phyloP scores from a whole-genome alignment of 139 green algal genomes.

The Zygnema cylindricum region DNA sequence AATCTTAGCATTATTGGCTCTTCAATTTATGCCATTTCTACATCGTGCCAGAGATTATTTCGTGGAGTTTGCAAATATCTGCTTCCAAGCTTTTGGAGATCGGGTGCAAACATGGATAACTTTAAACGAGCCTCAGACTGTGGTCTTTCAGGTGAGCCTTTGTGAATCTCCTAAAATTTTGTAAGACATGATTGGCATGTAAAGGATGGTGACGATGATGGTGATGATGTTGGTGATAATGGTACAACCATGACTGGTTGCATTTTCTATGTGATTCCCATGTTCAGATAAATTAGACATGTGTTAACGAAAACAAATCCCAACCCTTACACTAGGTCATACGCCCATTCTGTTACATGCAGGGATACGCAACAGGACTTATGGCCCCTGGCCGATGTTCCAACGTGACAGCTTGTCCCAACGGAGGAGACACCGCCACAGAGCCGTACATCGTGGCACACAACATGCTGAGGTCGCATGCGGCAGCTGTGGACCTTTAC shows the following conservation, averaged over 20 bases:
- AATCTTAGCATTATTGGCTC: too few species aligned
- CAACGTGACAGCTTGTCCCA: slow-evolving; percentile 16
- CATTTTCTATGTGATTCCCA: neutral
- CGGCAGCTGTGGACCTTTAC: slow-evolving; percentile 62
- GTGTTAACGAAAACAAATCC: too few species aligned
- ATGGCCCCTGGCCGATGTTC: slow-evolving; percentile 49
- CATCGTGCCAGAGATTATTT: too few species aligned
- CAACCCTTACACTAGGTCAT: neutral
- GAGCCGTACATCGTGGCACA: slow-evolving; percentile 67
- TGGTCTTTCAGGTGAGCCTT: neutral
- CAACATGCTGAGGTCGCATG: slow-evolving; percentile 68
- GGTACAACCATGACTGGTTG: too few species aligned
- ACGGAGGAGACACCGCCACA: slow-evolving; percentile 36
- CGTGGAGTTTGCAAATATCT: slow-evolving; percentile 36
- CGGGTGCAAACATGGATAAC: slow-evolving; percentile 56
- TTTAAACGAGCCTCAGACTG: slow-evolving; percentile 39
- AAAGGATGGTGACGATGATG: too few species aligned
- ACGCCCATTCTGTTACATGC: neutral
- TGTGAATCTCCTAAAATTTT: too few species aligned
- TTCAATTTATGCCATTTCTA: too few species aligned
- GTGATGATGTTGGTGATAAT: too few species aligned
- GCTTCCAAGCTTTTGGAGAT: slow-evolving; percentile 44
- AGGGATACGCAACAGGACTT: slow-evolving; percentile 32
- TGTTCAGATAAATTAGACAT: too few species aligned
- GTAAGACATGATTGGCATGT: too few species aligned